Conservation (phyloP, 1,284 basidiomycete genomes). For the Cutaneotrichosporon curvatum region DNA sequence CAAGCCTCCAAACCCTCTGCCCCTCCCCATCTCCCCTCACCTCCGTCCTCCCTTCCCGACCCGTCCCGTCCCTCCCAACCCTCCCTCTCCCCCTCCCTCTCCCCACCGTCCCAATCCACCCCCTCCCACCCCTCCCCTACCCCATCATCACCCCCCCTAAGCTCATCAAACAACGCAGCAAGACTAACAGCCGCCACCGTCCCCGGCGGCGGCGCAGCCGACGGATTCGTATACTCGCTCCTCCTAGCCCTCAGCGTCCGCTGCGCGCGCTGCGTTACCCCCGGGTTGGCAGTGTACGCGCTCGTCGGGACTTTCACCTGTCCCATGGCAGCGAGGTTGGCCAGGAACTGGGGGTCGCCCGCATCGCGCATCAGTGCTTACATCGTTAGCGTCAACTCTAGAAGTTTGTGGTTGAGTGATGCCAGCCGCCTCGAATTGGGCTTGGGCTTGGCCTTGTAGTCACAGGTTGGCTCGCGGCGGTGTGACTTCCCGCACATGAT, state of each 20-base stretch:
- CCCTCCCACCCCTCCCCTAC: no score
- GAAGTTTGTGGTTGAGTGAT: no score
- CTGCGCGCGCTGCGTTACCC: no score
- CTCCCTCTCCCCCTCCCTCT: no score
- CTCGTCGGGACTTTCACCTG: slow-evolving; percentile 60
- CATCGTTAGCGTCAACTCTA: background rate
- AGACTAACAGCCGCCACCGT: slow-evolving; percentile 57
- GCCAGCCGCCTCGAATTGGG: no score
- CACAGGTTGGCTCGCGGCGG: background rate
- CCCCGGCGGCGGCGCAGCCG: slow-evolving; percentile 46
- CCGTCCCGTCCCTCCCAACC: no score
- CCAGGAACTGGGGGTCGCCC: slow-evolving; percentile 66
- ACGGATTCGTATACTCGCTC: slow-evolving; percentile 46
- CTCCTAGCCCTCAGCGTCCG: slow-evolving; percentile 50
- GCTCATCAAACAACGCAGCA: slow-evolving; percentile 57
- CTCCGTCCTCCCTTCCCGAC: no score
- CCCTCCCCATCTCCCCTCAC: no score
- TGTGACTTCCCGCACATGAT: no score
- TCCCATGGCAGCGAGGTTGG: slow-evolving; percentile 63
- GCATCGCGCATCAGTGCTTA: slow-evolving; percentile 62
- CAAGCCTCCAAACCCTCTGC: no score
- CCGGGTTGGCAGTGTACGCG: slow-evolving; percentile 45
- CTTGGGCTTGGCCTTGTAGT: no score
- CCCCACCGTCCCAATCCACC: no score
- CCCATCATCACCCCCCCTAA: slow-evolving; percentile 48